Percentiles rank a stretch among this genome's conserved stretches.
Evolutionary conservation across 768 basidiomycete species (phyloP).

Genomic region (Rhizopogon vinicolor): DNA sequence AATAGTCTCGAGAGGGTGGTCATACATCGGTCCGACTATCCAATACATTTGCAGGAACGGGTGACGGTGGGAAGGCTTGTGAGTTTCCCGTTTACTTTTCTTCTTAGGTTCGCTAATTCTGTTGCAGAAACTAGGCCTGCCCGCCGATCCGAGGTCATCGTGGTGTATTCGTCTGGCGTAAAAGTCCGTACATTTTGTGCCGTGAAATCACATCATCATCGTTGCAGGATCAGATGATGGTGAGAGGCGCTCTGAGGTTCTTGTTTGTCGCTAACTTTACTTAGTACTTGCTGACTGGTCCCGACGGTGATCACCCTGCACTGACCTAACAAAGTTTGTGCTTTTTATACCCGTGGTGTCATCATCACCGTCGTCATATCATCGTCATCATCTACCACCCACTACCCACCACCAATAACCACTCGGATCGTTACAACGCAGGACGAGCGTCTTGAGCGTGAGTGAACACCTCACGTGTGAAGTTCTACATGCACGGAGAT

Average conservation of each 20-base stretch:
- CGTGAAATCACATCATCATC: too few relatives aligned
- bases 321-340: background rate
- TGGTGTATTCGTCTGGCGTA: too few relatives aligned
- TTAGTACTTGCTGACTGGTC: background rate
- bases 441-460: constrained; percentile 1
- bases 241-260: constrained; percentile 1
- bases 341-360: background rate
- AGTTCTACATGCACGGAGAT: constrained; percentile 11
- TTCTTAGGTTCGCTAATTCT: background rate
- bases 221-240: constrained; percentile 1
- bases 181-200: too few relatives aligned
- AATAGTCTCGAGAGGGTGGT: background rate
- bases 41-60: constrained; percentile 1
- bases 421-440: background rate
- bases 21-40: constrained; percentile 1
- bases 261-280: constrained; percentile 4
- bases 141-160: constrained; percentile 1
- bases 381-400: background rate
- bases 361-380: background rate
- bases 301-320: background rate
- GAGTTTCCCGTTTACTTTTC: background rate
- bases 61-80: constrained; percentile 1
- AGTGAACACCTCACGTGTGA: constrained; percentile 5
- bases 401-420: background rate
- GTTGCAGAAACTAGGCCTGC: background rate